Base-by-base conservation (phyloP, 73 alveolate genomes). In the Breviolum minutum region DNA sequence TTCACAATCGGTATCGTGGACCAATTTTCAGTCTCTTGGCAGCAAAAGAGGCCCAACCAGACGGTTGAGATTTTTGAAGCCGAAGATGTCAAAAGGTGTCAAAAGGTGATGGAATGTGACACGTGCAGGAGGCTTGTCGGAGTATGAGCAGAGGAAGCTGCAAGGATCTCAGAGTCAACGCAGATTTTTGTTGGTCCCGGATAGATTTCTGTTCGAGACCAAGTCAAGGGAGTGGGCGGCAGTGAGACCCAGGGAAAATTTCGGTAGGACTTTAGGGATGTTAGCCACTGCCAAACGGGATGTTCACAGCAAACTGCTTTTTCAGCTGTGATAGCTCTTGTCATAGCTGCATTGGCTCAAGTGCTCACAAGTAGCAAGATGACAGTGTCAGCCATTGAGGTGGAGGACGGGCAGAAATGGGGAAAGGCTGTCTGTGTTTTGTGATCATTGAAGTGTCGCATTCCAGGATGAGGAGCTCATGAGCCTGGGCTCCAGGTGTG, bases 1-100 rank as follows among this genome's bases (percentile, higher is more conserved):
- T 91, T 29, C 97, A 91, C 97, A 91, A 91, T 66, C 97, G 97
- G 60, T 74, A 91, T 40, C 88, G 97, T 83, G 79, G 64, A n/a
- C 80, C 73, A 89, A 91, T 91, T 79, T 91, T 91, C 89, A 32
- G 97, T 26, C 32, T 17, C 96, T 90, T 71, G 96, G 48, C 27
- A 12, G 54, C 14, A 17, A 61, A 8, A 27, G 62, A 32, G 29
- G 84, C 73, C 20, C 19, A 48, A 9, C 19, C 48, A 61, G 86
- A 68, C n/a, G 17, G n/a, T 68, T 22, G 77, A 17, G 77, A 68
- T 68, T 14, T 68, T 68, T 68, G 24, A 14, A 17, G 77, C 6
- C 77, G 77, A 68, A 17, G 77, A 68, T 2, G 17, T 68, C n/a
- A 11, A 11, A 66, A 66, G 74, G 11, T 66, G n/a, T n/a, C n/a